Base-by-base conservation (phyloP, 495 filamentous ascomycete genomes). In the Diplogelasinospora grovesii region DNA sequence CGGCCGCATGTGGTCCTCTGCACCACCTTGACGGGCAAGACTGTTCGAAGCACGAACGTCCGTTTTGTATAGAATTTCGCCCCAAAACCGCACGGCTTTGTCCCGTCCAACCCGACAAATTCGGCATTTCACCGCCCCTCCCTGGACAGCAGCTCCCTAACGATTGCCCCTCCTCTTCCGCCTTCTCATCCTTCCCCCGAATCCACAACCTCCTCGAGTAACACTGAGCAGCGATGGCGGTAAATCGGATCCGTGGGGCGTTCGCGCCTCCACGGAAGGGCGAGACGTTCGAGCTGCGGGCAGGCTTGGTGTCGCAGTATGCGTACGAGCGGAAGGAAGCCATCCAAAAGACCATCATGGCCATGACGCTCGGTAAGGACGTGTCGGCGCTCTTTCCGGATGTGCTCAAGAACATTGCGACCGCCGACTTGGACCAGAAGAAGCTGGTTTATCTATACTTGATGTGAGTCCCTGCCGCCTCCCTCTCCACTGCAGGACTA, bases 331-430 rank as follows among this genome's bases (percentile, higher is more conserved):
- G 90, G 49, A 99, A 99, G 62, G 92, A 99, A 66, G 83, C 93
- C 14, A 99, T 99, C 52, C 89, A 97, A 63, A 97, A 94, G 70
- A 99, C 92, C 25, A 99, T 99, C 64, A 95, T 95, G 86, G 84
- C 92, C 53, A 99, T 99, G 92, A 99, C 92, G 0, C 68, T 99
- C 41, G 92, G 92, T 49, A 99, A 99, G 61, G 92, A 99, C 64
- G 92, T 99, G 24, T 99, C 92, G 35, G 85, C 89, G 21, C 71
- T 99, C 24, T 99, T 99, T 63, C 92, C 92, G 13, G 92, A 99
- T 55, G 90, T 99, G 9, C 77, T 99, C 44, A 99, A 99, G 71
- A 99, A 99, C 52, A 97, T 99, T 65, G 89, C 93, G 30, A 97
- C 92, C 5, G 69, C 66, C 20, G 92, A 99, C 61, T 67, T 99